Evolutionary conservation across 352 stramenopile genomes (phyloP), one percentile per base, ranked within the genome.

Genomic region (Pythium periplocum): DNA sequence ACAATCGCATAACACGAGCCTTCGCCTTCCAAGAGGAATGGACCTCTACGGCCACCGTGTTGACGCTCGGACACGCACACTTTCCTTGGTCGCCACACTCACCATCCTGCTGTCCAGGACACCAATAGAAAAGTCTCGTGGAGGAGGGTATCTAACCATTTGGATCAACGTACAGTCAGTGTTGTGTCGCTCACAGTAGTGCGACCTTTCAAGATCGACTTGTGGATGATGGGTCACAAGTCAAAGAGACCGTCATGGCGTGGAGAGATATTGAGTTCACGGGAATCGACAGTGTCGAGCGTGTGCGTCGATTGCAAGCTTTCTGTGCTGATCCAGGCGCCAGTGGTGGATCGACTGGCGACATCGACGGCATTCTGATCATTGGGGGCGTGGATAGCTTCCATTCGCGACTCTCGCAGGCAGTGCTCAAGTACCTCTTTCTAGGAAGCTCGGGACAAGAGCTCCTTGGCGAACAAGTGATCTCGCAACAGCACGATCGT

Each of bases 361-460:
- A 30, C 4, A 42, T 83, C 3, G 78, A 89, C 40, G 81, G 57
- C 1, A 63, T 92, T 45, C 55, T 92, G 43, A 62, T 92, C 49
- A 66, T 92, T 17, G 79, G 82, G 8, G 82, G 78, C 4, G 64
- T 89, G 11, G 82, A 92, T 53, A 83, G 77, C 60, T 83, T 73
- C 49, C 70, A 88, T 42, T 87, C 78, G n/a, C 56, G 62, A 33
- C 40, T 68, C 11, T 90, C 71, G 7, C 75, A 88, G 52, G 82
- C 78, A 2, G 68, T 71, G 32, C 57, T 92, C 41, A 90, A 92
- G 63, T 90, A 89, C 57, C 53, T 92, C 9, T 89, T 92, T 35
- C 62, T 92, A 0, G 82, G 79, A 0, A 75, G 49, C 34, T 86
- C 77, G 0, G 82, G 82, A 2, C 82, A 90, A 46, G 82, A 92